phyloP scores from a whole-genome alignment of 192 early-diverging fungal species.

The Coemansia sp. region DNA sequence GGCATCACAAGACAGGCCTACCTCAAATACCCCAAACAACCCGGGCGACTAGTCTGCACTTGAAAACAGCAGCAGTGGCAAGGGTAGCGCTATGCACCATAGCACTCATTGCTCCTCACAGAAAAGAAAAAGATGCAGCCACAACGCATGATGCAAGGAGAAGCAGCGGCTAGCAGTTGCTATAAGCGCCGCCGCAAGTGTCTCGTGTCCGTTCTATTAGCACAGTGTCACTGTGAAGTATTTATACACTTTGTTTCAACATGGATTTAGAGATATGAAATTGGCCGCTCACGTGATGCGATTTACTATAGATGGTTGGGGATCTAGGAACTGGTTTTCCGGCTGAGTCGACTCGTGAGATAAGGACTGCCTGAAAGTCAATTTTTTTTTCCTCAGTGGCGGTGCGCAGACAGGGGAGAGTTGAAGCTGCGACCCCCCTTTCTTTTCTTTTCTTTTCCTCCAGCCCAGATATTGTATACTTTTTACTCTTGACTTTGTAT shows the following conservation, averaged over 20 bases:
- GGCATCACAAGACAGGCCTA: background rate
- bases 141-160: background rate
- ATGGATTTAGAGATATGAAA: background rate
- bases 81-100: background rate
- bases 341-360: slow-evolving; percentile 4
- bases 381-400: background rate
- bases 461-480: background rate
- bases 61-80: background rate
- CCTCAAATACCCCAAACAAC: background rate
- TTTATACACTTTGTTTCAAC: background rate
- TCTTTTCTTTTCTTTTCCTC: background rate
- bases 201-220: background rate
- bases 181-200: background rate
- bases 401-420: background rate
- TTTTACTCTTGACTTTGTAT: background rate
- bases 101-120: background rate
- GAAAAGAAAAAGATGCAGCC: background rate
- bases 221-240: background rate
- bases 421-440: background rate
- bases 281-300: slow-evolving; percentile 4
- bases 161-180: background rate
- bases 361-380: background rate
- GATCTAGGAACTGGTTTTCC: background rate
- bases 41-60: background rate
- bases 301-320: slow-evolving; percentile 1